These are phyloP conservation scores for Penicillium sclerotigenum DNA, from an alignment of 2,329 filamentous ascomycete species.

Conservation along the genomic window DNA sequence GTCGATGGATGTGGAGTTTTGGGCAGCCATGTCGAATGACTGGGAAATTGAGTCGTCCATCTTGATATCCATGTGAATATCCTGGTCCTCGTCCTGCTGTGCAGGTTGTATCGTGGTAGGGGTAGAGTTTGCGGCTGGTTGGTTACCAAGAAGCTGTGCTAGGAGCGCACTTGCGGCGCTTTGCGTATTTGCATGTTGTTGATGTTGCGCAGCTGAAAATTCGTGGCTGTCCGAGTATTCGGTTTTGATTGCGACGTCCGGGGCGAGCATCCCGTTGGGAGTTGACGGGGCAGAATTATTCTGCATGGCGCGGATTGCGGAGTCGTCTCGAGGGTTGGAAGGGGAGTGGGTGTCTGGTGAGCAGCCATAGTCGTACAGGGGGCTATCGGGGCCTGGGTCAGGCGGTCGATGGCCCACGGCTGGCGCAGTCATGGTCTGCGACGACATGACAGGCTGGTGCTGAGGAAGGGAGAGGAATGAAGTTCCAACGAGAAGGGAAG, in stretches of 20 bases:
- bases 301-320: conserved; percentile 40
- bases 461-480: conserved; percentile 24
- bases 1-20: conserved; percentile 5
- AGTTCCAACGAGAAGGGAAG: conserved; percentile 25
- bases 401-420: conserved; percentile 46
- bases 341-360: conserved; percentile 28
- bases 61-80: conserved; percentile 13
- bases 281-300: conserved; percentile 36
- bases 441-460: conserved; percentile 42
- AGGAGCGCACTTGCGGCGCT: conserved; percentile 42
- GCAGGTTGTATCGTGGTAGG: conserved; percentile 17
- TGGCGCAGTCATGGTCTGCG: conserved; percentile 49
- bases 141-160: conserved; percentile 42
- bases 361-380: conserved; percentile 40
- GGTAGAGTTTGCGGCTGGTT: conserved; percentile 23
- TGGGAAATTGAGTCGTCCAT: conserved; percentile 12
- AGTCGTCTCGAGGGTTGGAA: conserved; percentile 33
- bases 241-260: conserved; percentile 32
- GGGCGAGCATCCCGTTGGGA: conserved; percentile 31
- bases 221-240: conserved; percentile 28
- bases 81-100: conserved; percentile 12
- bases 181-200: conserved; percentile 38
- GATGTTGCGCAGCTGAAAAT: conserved; percentile 23
- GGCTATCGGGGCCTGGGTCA: conserved; percentile 42
- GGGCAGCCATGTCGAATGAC: conserved; percentile 8